Base-by-base conservation (phyloP, 768 basidiomycete genomes). In the Sistotremastrum suecicum region DNA sequence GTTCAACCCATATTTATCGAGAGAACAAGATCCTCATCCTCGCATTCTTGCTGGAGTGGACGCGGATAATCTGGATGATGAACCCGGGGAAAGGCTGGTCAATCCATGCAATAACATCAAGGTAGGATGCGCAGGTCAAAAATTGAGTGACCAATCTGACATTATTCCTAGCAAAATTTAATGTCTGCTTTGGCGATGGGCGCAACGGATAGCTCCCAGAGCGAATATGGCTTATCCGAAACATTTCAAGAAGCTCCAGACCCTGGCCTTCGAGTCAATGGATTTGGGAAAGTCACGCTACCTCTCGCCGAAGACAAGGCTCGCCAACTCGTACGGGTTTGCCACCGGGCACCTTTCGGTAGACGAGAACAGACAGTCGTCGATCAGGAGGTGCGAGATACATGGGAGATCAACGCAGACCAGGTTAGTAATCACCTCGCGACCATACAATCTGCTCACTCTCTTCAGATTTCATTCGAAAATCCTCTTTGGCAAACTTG, bases 401-500 rank as follows among this genome's bases (percentile, higher is more conserved):
- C 50, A 12, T 53, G 51, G 51, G 49, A 51, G 37, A 35, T 51
- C 41, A 49, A 51, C 33, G 50, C 37, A 28, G 20, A 42, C 10
- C 39, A 51, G 34, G 38, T 39, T 6, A 39, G 38, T 39, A 29
- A 39, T 39, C 20, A 20, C 20, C 20, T 20, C 20, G 20, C 20
- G 20, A 20, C 20, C 20, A 20, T 20, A 20, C 20, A 20, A 20
- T 20, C 20, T 20, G 20, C 20, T 8, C 41, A 37, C 10, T 39
- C 4, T 36, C 20, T 3, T 8, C 37, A 60, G 55, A 56, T 75
- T 5, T 51, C 53, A 5, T 71, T 74, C 45, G 53, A 53, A 9
- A 73, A 72, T 51, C 58, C 64, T 0, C 58, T 54, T 8, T 75
- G 72, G 72, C 35, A 47, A 1, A 34, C 43, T 1, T 74, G 57